phyloP scores from a whole-genome alignment of 805 yeast genomes.

The Teunomyces tritomae region DNA sequence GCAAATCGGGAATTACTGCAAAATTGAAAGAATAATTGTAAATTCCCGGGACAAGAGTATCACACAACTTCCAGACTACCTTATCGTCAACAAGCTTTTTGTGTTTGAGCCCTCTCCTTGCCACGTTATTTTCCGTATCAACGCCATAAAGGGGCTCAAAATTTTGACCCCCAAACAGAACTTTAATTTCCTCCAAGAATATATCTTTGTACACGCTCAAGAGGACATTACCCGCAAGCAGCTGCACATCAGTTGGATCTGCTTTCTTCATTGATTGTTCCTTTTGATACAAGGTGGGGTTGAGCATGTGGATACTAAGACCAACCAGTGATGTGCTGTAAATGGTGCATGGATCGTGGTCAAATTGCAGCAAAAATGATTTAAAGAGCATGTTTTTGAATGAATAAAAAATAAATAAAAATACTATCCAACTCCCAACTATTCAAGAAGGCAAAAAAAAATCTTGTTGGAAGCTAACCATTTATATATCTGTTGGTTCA shows the following conservation, averaged over 20 bases:
- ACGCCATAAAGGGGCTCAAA: slow-evolving; percentile 1
- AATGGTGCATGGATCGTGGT: background rate
- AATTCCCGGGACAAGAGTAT: slow-evolving; percentile 6
- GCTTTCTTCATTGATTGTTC: slow-evolving; percentile 5
- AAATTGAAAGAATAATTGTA: slow-evolving; percentile 14
- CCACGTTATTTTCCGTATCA: background rate
- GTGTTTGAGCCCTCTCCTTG: slow-evolving; percentile 1
- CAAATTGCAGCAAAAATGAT: background rate
- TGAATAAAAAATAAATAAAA: background rate
- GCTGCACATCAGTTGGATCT: background rate
- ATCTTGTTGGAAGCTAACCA: too few relatives aligned
- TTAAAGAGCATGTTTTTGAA: background rate
- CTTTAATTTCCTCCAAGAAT: background rate
- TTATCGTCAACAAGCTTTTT: background rate
- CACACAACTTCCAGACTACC: background rate
- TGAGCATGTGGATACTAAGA: background rate
- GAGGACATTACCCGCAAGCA: background rate
- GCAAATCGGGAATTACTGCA: slow-evolving; percentile 10
- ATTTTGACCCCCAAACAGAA: background rate
- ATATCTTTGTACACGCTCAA: background rate
- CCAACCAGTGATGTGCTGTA: background rate
- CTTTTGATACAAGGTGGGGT: background rate
- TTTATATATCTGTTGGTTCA: too few relatives aligned
- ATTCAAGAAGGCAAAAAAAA: too few relatives aligned
- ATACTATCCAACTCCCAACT: too few relatives aligned